Percentiles rank a stretch among this genome's conserved stretches.
These are phyloP conservation scores for Metschnikowia orientalis DNA, from an alignment of 805 yeast species.

Conservation along the genomic window DNA sequence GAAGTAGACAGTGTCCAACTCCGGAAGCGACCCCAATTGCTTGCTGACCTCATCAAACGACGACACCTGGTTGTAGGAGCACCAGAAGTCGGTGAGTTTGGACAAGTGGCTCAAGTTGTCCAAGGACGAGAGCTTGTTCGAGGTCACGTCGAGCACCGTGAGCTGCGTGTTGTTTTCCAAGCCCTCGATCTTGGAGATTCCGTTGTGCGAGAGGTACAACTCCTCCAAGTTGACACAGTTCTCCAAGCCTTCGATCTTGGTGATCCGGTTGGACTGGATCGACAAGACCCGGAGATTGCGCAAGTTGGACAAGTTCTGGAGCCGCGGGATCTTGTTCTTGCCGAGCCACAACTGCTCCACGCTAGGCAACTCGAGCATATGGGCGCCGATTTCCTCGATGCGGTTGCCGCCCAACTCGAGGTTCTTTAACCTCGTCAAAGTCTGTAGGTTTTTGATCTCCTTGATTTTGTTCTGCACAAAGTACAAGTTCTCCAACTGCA, in stretches of 20 bases:
- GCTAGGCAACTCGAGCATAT: constrained; percentile 49
- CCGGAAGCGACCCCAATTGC: constrained; percentile 57
- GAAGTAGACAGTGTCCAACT: constrained; percentile 82
- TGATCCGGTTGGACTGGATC: constrained; percentile 80
- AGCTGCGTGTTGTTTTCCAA: constrained; percentile 66
- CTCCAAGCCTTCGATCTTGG: constrained; percentile 78
- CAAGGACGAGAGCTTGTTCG: constrained; percentile 60
- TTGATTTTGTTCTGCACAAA: constrained; percentile 85
- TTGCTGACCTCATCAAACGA: constrained; percentile 64
- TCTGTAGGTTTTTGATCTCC: constrained; percentile 63
- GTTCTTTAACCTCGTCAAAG: constrained; percentile 53
- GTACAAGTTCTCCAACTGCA: constrained; percentile 61
- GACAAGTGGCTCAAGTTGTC: constrained; percentile 61
- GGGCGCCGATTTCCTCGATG: constrained; percentile 52
- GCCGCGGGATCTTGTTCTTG: constrained; percentile 65
- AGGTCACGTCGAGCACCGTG: constrained; percentile 74
- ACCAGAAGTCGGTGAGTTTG: constrained; percentile 90
- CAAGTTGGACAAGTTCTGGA: constrained; percentile 60
- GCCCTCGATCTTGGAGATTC: constrained; percentile 68
- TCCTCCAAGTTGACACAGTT: constrained; percentile 71
- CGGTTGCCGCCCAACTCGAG: constrained; percentile 91
- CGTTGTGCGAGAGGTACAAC: constrained; percentile 83
- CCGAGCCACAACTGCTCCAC: constrained; percentile 89
- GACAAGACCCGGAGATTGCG: constrained; percentile 69
- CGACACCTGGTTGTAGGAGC: constrained; percentile 69